These are phyloP conservation scores for Sugiyamaella novakii DNA, from an alignment of 1,139 yeast species.

Conservation along the genomic window DNA sequence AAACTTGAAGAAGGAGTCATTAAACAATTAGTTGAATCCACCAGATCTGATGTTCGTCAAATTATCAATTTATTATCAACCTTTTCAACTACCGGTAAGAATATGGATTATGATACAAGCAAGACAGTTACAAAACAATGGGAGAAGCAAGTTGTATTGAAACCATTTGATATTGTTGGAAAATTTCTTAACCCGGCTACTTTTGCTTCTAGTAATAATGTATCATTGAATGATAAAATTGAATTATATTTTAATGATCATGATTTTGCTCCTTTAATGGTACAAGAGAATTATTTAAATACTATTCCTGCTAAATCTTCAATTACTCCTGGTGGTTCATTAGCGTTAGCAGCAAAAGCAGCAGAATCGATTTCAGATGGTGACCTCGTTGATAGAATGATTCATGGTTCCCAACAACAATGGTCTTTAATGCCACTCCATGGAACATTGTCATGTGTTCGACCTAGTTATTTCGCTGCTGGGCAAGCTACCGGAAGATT, in stretches of 20 bases:
- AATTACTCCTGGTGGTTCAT: conserved; percentile 46
- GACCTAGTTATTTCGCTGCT: conserved; percentile 75
- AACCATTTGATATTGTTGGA: conserved; percentile 90
- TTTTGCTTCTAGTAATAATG: conserved; percentile 54
- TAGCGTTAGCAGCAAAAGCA: conserved; percentile 71
- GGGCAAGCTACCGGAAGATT: conserved; percentile 72
- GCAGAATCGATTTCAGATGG: conserved; percentile 83
- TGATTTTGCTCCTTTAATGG: conserved; percentile 93
- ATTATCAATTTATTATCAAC: conserved; percentile 88
- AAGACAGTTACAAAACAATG: conserved; percentile 62
- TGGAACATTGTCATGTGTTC: conserved; percentile 82
- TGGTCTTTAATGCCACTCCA: conserved; percentile 96
- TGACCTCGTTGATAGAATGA: conserved; percentile 76
- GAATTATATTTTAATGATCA: conserved; percentile 92
- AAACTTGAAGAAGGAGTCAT: conserved; percentile 78
- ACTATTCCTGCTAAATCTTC: conserved; percentile 53
- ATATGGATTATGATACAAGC: conserved; percentile 56
- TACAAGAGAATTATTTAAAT: conserved; percentile 85
- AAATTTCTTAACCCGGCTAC: conserved; percentile 64
- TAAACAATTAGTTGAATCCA: conserved; percentile 81
- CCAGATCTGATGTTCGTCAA: conserved; percentile 91
- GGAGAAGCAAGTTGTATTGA: conserved; percentile 87
- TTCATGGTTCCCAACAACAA: conserved; percentile 90
- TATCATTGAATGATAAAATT: conserved; percentile 76
- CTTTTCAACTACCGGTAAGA: conserved; percentile 66